Base-by-base conservation (phyloP, 1,284 basidiomycete genomes). In the Xanthoconium separans region DNA sequence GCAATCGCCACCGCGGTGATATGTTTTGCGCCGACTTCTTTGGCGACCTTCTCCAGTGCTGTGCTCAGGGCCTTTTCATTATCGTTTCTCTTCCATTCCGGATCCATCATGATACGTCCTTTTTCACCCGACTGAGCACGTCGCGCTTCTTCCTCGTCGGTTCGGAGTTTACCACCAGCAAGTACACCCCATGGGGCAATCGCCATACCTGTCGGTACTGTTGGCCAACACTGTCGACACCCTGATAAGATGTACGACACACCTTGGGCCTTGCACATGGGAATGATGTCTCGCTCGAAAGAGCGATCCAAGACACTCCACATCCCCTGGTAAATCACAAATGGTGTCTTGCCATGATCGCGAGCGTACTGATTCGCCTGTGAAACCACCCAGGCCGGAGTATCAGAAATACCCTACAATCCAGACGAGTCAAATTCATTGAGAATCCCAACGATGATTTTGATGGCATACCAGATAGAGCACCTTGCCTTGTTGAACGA, bases 281-380 rank as follows among this genome's bases (percentile, higher is more conserved):
- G 82, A 47, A 86, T 75, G 58, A 85, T 78, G n/a, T 85, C 82
- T 13, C 81, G 73, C 69, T 84, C 83, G 51, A 84, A 71, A 54
- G 79, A 79, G 44, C 81, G 74, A 37, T 71, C 59, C 53, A 77
- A 65, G 46, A 83, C 70, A 59, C 74, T 80, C 78, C 78, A 85
- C 12, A 62, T 59, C 27, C 81, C 83, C 65, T 84, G 81, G 63
- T 82, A 85, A 52, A 85, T 70, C 42, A 77, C 74, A 57, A 85
- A 85, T 8, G 76, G 80, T 1, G 79, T 75, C 65, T 78, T 72
- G 8, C 73, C 76, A 46, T 76, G 69, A 29, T 71, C 69, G 5
- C 67, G 64, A 16, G 83, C 83, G 57, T 83, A 84, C 48, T 73
- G 72, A 64, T 84, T 83, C 27, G 77, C 79, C 8, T 73, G 72